Evolutionary conservation across 768 basidiomycete genomes (phyloP).

Genomic region (Collybia sp.): DNA sequence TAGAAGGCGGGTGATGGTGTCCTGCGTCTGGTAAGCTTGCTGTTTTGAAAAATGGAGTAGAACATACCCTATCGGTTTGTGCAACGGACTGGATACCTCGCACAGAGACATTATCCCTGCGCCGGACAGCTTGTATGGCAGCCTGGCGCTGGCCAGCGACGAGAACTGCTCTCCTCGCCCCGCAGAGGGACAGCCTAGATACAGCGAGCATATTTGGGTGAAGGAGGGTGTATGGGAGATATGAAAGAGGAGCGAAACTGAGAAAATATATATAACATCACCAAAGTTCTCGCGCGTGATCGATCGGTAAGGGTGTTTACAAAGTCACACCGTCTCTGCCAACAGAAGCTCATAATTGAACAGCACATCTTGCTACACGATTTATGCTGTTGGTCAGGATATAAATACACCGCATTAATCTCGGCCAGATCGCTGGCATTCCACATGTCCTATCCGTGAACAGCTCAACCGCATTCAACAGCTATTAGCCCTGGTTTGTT

Average conservation of each 20-base stretch:
- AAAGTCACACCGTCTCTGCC: slow-evolving; percentile 5
- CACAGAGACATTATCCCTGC: slow-evolving; percentile 24
- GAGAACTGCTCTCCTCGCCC: slow-evolving; percentile 40
- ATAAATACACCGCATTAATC: slow-evolving; percentile 6
- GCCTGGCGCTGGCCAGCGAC: slow-evolving; percentile 46
- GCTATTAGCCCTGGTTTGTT: too few species aligned
- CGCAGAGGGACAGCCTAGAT: slow-evolving; percentile 28
- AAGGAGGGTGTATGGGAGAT: slow-evolving; percentile 9
- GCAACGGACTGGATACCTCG: slow-evolving; percentile 57
- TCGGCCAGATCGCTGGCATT: background rate
- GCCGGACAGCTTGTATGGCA: slow-evolving; percentile 35
- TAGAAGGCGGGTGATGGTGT: slow-evolving; percentile 93
- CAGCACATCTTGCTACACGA: slow-evolving; percentile 14
- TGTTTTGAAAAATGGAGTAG: background rate
- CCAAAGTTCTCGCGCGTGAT: slow-evolving; percentile 13
- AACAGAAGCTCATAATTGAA: slow-evolving; percentile 5
- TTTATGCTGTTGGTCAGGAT: slow-evolving; percentile 24
- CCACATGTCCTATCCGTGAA: too few species aligned
- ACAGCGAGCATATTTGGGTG: slow-evolving; percentile 28
- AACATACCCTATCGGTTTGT: slow-evolving; percentile 69
- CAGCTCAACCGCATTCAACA: too few species aligned
- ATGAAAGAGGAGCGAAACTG: slow-evolving; percentile 8
- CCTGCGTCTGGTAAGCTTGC: slow-evolving; percentile 39
- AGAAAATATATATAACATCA: slow-evolving; percentile 10
- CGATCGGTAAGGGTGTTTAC: background rate